phyloP scores from a whole-genome alignment of 2,329 filamentous ascomycete species.

The Fusarium haematococcum region DNA sequence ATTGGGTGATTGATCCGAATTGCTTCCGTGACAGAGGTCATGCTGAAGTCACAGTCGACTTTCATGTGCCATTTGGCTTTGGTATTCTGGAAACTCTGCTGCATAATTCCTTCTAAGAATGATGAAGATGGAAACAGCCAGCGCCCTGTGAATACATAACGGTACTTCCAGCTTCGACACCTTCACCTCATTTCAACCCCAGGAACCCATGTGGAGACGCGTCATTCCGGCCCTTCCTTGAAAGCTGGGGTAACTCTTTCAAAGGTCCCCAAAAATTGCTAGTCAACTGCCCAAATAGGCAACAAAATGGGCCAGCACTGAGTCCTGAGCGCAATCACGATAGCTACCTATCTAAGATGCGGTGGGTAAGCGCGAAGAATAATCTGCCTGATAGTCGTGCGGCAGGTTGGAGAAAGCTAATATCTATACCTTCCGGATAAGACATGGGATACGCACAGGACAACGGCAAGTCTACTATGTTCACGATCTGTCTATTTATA shows the following conservation, averaged over 20 bases:
- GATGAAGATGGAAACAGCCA: background rate
- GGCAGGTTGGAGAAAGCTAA: background rate
- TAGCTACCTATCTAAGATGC: background rate
- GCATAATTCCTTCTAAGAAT: background rate
- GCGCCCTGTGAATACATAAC: background rate
- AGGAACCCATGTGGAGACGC: constrained; percentile 4
- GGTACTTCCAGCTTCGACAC: background rate
- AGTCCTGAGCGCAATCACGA: background rate
- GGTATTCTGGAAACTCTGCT: background rate
- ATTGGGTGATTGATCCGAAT: background rate
- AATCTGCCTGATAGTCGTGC: background rate
- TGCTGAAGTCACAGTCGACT: too few relatives aligned
- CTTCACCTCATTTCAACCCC: background rate
- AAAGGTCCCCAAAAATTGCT: constrained; percentile 6
- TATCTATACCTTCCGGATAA: background rate
- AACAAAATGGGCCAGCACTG: background rate
- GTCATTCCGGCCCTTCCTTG: constrained; percentile 7
- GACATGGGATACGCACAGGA: background rate
- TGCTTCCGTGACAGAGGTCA: background rate
- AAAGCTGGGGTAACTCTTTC: constrained; percentile 3
- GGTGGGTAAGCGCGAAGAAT: background rate
- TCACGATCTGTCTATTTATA: background rate
- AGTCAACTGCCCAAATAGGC: constrained; percentile 15
- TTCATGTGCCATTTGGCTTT: background rate
- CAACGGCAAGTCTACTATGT: background rate